Base-by-base conservation (phyloP, 2,329 filamentous ascomycete species). In the Clarireedia homoeocarpa region DNA sequence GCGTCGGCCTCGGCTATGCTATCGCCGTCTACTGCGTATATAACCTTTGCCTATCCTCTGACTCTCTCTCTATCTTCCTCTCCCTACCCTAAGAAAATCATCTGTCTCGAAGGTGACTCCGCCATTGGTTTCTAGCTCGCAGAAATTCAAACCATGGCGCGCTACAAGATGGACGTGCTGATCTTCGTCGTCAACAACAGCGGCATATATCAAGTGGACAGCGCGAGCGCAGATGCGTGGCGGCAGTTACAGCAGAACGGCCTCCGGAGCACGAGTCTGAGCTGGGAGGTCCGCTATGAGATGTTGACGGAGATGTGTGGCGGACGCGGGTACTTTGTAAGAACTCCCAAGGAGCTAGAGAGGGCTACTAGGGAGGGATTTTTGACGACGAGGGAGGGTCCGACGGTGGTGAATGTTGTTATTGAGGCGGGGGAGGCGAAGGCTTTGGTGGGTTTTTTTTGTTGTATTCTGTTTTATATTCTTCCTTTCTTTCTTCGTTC, bases 111-210 rank as follows among this genome's bases (percentile, higher is more conserved):
- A 69, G 78, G 78, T 2, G 78, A 81, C 63, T 78, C 73, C 26
- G 79, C 78, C 0, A 79, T 81, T 58, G 78, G 78, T 0, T 82
- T 82, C 62, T 78, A 75, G 4, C 72, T 73, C 0, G 77, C 78
- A 66, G 79, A 81, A 62, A 72, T 81, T 42, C 78, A 82, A 64
- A 82, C 79, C 0, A 78, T 82, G 72, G 74, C 77, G 3, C 71
- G 78, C 4, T 77, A 79, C 61, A 69, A 73, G 9, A 80, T 81
- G 70, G 77, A 79, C 45, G 71, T 79, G 4, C 64, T 81, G 44
- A 76, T 82, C 54, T 77, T 80, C 62, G 77, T 82, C 2, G 72
- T 80, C 55, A 81, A 82, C 60, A 82, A 83, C 62, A 74, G 76
- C 0, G 75, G 75, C 4, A 74, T 77, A 24, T 77, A 77, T 65